A percentile compares a stretch with the other conserved stretches of the same genome.
These are phyloP conservation scores for Tolypocladium cylindrosporum DNA, from an alignment of 2,329 filamentous ascomycete species.

Conservation along the genomic window DNA sequence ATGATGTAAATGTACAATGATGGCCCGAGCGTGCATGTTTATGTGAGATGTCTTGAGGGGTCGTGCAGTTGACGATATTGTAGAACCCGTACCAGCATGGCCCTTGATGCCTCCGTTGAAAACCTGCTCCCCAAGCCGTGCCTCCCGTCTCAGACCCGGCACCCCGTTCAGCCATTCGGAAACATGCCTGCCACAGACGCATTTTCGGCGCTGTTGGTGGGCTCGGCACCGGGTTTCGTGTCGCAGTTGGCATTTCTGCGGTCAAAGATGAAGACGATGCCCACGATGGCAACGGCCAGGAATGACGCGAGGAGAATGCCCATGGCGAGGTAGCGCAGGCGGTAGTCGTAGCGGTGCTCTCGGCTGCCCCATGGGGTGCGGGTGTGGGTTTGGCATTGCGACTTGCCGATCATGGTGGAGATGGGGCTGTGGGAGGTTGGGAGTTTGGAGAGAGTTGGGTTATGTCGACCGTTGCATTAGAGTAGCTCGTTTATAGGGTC, in stretches of 20 bases:
- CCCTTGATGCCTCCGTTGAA: too few relatives aligned
- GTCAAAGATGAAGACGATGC: constrained; percentile 9
- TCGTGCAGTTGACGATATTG: not conserved
- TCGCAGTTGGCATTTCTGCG: not conserved
- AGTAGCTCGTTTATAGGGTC: too few relatives aligned
- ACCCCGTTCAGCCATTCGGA: not conserved
- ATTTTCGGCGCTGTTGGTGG: not conserved
- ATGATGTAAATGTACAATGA: too few relatives aligned
- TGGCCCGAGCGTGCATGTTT: not conserved
- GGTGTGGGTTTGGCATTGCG: constrained; percentile 19
- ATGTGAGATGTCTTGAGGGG: too few relatives aligned
- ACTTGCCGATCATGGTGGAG: constrained; percentile 11
- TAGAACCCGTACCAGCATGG: not conserved
- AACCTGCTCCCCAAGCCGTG: not conserved
- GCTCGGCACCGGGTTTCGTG: not conserved
- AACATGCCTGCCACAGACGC: not conserved
- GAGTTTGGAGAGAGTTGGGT: not conserved
- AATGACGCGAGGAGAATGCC: constrained; percentile 11
- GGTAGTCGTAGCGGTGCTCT: constrained; percentile 14
- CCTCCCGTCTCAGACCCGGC: not conserved
- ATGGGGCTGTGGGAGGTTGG: not conserved
- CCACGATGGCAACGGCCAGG: constrained; percentile 11
- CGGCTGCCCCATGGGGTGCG: constrained; percentile 16
- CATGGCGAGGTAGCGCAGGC: constrained; percentile 16
- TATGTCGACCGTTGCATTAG: not conserved